A percentile compares a stretch with the other conserved stretches of the same genome.
These are phyloP conservation scores for Grosmannia serpens DNA, from an alignment of 2,329 filamentous ascomycete species.

Conservation along the genomic window DNA sequence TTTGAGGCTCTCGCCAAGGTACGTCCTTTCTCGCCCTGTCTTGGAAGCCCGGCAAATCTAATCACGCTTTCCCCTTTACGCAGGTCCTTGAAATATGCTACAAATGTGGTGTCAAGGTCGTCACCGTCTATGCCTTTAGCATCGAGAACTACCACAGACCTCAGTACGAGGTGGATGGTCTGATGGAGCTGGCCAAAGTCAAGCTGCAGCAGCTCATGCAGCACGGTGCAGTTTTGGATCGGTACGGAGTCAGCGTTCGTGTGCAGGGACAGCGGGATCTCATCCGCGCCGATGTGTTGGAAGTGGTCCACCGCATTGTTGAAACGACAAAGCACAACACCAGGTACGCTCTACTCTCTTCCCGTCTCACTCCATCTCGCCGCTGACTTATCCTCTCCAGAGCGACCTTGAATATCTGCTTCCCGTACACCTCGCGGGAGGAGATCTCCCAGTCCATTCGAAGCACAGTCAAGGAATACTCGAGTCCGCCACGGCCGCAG, in stretches of 20 bases:
- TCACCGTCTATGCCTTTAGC: slow-evolving; percentile 96
- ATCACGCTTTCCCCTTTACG: neutral
- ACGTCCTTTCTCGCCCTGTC: slow-evolving; percentile 20
- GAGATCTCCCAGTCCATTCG: slow-evolving; percentile 89
- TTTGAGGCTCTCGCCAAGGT: slow-evolving; percentile 90
- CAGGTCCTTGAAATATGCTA: slow-evolving; percentile 95
- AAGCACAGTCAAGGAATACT: slow-evolving; percentile 78
- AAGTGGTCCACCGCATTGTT: slow-evolving; percentile 77
- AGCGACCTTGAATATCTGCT: slow-evolving; percentile 77
- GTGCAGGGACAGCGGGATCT: slow-evolving; percentile 77
- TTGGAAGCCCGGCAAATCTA: slow-evolving; percentile 9
- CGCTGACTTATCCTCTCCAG: slow-evolving; percentile 19
- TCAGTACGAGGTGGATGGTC: slow-evolving; percentile 87
- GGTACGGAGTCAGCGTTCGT: slow-evolving; percentile 79
- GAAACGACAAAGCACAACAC: slow-evolving; percentile 81
- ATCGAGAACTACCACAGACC: slow-evolving; percentile 98
- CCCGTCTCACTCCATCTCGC: neutral
- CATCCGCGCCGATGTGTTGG: slow-evolving; percentile 75
- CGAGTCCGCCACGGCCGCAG: slow-evolving; percentile 53
- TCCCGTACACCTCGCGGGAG: slow-evolving; percentile 90
- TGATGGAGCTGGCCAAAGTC: slow-evolving; percentile 96
- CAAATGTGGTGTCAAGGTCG: slow-evolving; percentile 90
- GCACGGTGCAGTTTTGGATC: slow-evolving; percentile 84
- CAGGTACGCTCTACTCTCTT: slow-evolving; percentile 36
- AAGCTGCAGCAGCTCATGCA: slow-evolving; percentile 86